Conservation (phyloP, 306 rosid species). For the Herpetospermum pedunculosum region DNA sequence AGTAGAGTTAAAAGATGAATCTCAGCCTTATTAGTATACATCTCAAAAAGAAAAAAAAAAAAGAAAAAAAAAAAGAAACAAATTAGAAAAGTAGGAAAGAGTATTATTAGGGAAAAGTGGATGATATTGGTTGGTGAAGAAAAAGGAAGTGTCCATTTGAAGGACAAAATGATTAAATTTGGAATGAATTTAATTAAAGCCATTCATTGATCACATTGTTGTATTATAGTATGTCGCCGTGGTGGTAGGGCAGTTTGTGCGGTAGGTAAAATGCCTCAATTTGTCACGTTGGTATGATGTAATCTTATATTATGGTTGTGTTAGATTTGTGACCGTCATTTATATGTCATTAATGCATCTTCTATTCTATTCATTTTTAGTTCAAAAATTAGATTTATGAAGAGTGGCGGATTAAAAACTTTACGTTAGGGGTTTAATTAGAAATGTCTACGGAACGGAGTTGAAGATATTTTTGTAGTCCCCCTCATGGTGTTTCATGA, state of each 20-base stretch:
- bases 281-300: background rate
- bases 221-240: background rate
- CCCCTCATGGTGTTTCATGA: too few species aligned
- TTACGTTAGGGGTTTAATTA: too few species aligned
- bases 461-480: too few species aligned
- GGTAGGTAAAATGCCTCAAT: background rate
- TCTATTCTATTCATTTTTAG: too few species aligned
- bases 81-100: background rate
- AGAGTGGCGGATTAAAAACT: too few species aligned
- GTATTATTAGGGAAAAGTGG: background rate
- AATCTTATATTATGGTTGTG: too few species aligned
- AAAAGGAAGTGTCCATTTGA: background rate
- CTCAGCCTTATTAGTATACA: background rate
- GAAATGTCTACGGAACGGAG: too few species aligned
- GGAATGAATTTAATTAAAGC: background rate
- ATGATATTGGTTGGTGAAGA: background rate
- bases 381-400: too few species aligned
- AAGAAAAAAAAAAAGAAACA: background rate
- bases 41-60: too few species aligned
- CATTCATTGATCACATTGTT: conserved; percentile 4
- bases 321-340: too few species aligned
- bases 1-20: background rate
- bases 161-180: background rate
- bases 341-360: too few species aligned
- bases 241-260: background rate